Conservation (phyloP, 192 early-diverging fungal genomes). For the Gigaspora rosea region DNA sequence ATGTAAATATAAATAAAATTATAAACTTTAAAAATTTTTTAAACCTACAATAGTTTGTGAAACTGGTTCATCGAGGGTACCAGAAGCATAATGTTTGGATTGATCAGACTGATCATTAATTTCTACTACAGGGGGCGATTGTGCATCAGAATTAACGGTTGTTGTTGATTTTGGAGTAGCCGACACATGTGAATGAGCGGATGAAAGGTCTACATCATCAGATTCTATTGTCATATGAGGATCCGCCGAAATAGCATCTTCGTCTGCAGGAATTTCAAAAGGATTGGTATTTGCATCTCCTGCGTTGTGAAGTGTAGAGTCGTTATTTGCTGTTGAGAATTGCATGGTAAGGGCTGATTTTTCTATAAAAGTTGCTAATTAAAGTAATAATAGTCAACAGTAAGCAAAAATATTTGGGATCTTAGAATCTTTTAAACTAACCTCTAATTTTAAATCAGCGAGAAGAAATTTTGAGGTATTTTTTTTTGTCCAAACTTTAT, state of each 20-base stretch:
- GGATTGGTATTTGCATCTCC: constrained; percentile 24
- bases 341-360: too few species aligned
- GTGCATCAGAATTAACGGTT: not conserved
- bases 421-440: too few species aligned
- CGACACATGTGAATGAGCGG: not conserved
- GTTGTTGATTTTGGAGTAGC: not conserved
- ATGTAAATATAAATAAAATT: too few species aligned
- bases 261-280: constrained; percentile 20
- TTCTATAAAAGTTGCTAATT: too few species aligned
- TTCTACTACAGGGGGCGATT: not conserved
- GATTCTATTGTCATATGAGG: constrained; percentile 2
- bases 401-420: too few species aligned
- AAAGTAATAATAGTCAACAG: too few species aligned
- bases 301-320: constrained; percentile 3
- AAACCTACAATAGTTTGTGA: constrained; percentile 80
- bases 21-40: too few species aligned
- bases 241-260: not conserved
- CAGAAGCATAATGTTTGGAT: constrained; percentile 9
- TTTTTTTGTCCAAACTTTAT: too few species aligned
- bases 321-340: not conserved
- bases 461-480: too few species aligned
- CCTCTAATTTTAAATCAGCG: too few species aligned
- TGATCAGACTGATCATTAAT: not conserved
- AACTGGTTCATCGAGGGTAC: constrained; percentile 96
- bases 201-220: constrained; percentile 14